phyloP scores from a whole-genome alignment of 257 asterid genomes.

The Marsdenia floribunda region DNA sequence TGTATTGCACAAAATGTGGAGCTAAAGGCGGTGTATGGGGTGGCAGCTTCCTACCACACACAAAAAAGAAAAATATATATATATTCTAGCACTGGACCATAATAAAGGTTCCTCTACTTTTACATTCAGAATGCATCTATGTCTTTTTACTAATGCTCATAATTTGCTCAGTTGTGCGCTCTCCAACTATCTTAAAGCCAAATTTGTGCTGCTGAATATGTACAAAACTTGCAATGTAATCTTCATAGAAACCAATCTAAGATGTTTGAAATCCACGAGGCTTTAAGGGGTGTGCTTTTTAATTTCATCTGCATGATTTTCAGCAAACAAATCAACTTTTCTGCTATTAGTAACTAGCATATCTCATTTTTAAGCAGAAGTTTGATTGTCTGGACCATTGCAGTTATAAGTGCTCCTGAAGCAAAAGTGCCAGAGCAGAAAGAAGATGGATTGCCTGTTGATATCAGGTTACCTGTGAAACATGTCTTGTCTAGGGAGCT shows the following conservation, averaged over 20 bases:
- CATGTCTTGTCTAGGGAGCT: slow-evolving; percentile 93
- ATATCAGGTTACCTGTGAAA: slow-evolving; percentile 84
- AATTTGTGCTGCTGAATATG: not conserved
- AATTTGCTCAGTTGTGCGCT: not conserved
- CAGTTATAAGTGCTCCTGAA: slow-evolving; percentile 45
- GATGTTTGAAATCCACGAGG: not conserved
- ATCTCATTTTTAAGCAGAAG: slow-evolving; percentile 1
- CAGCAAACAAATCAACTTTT: not conserved
- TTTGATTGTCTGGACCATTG: slow-evolving; percentile 32
- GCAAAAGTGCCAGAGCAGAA: slow-evolving; percentile 59
- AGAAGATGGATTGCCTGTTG: slow-evolving; percentile 77
- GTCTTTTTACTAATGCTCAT: not conserved
- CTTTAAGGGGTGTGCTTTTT: not conserved
- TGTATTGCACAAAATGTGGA: not conserved
- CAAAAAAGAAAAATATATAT: not conserved
- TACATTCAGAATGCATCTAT: not conserved
- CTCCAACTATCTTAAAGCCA: not conserved
- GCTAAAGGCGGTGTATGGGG: not conserved
- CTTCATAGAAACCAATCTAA: not conserved
- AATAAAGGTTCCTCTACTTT: not conserved
- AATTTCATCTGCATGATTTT: not conserved
- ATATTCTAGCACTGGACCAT: not conserved
- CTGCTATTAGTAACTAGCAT: not conserved
- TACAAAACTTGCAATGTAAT: not conserved
- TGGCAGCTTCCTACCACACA: not conserved